Evolutionary conservation across 2,329 filamentous ascomycete genomes (phyloP), one percentile per base, ranked within the genome.

Genomic region (Trichoderma asperellum): DNA sequence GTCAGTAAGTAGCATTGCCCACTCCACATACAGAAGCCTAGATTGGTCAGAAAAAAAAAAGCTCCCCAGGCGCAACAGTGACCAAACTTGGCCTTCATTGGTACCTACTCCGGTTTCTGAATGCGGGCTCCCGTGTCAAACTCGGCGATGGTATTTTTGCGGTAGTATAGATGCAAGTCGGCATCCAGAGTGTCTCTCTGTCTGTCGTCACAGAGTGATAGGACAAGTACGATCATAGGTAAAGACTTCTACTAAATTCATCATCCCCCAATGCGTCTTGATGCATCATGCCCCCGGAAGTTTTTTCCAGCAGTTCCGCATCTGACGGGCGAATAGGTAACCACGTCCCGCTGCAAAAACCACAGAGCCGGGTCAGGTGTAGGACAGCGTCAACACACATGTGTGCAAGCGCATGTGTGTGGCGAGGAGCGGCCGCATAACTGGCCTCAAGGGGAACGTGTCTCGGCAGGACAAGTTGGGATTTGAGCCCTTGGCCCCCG

Each of bases 401-500:
- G 43, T 60, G 47, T 21, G 64, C 29, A 57, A 58, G 55, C 24
- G 58, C 47, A 37, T 37, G 32, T 63, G 32, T 63, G 56, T 59
- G 58, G 68, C 43, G 63, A 62, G 49, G 49, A 63, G 29, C 52
- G 68, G 68, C 40, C 68, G 68, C 68, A 70, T 70, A 70, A 70
- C 14, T 57, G 68, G 68, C 63, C 68, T 70, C 32, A 27, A 43
- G 40, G 57, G 57, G 61, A 61, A 65, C 49, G 37, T 62, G 64
- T 70, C 60, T 68, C 57, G 63, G 62, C 57, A 66, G 24, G 57
- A 40, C 53, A 63, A 24, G 52, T 69, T 70, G 68, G 63, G 62
- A 68, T 68, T 57, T 56, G 66, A 55, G 40, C 27, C 56, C 47
- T 70, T 68, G 56, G 68, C 47, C 35, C 63, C 64, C 56, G 63